Evolutionary conservation across 2,329 filamentous ascomycete genomes (phyloP).

Genomic region (Thelonectria blattea): DNA sequence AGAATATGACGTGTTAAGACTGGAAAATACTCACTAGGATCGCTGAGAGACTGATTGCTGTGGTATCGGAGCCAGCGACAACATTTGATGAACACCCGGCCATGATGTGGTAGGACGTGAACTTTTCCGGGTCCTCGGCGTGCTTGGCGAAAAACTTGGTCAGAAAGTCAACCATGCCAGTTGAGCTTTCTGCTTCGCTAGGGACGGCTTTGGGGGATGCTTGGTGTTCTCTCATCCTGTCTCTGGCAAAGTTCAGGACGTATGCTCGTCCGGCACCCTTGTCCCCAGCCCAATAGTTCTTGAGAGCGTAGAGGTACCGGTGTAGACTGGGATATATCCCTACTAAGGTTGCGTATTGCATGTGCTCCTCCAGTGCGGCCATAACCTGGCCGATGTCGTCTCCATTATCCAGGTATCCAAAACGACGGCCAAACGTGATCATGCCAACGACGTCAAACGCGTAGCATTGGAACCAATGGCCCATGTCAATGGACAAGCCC

Average conservation of each 20-base stretch:
- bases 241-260: slow-evolving; percentile 24
- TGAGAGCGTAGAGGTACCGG: slow-evolving; percentile 24
- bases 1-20: not conserved
- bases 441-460: slow-evolving; percentile 49
- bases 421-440: slow-evolving; percentile 43
- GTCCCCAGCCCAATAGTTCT: slow-evolving; percentile 30
- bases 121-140: slow-evolving; percentile 13
- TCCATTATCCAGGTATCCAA: slow-evolving; percentile 47
- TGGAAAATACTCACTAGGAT: slow-evolving; percentile 4
- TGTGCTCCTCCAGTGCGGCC: slow-evolving; percentile 29
- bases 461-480: slow-evolving; percentile 47
- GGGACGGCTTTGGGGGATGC: slow-evolving; percentile 19
- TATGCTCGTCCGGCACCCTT: slow-evolving; percentile 27
- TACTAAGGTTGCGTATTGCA: slow-evolving; percentile 35
- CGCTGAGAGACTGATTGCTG: slow-evolving; percentile 30
- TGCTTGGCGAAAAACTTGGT: slow-evolving; percentile 33
- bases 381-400: slow-evolving; percentile 42
- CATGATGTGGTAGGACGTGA: slow-evolving; percentile 29
- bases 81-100: slow-evolving; percentile 32
- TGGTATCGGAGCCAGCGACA: slow-evolving; percentile 34
- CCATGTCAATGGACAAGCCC: slow-evolving; percentile 37
- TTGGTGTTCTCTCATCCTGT: slow-evolving; percentile 25
- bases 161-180: slow-evolving; percentile 30
- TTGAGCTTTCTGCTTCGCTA: not conserved
- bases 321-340: slow-evolving; percentile 34